A percentile compares a stretch with the other conserved stretches of the same genome.
phyloP scores from a whole-genome alignment of 768 basidiomycete species.

The Lactifluus piperatus region DNA sequence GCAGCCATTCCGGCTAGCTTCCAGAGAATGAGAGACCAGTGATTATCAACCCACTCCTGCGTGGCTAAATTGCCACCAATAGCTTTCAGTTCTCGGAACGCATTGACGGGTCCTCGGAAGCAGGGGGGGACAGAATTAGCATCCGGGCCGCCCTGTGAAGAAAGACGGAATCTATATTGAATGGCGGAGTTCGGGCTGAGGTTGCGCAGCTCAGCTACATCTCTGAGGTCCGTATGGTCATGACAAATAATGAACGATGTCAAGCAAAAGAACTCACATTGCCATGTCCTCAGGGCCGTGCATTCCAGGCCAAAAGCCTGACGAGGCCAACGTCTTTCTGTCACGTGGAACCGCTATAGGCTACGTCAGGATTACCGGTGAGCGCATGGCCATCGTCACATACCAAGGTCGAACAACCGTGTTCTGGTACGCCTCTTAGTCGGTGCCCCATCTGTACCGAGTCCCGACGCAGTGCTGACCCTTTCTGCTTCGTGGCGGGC shows the following conservation, averaged over 20 bases:
- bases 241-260: background rate
- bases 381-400: background rate
- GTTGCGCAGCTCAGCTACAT: slow-evolving; percentile 9
- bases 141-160: background rate
- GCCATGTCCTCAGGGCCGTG: slow-evolving; percentile 36
- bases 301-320: slow-evolving; percentile 42
- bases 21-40: slow-evolving; percentile 89
- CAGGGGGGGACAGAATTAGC: background rate
- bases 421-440: background rate
- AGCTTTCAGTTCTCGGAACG: slow-evolving; percentile 43
- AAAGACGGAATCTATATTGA: background rate
- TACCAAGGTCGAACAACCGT: slow-evolving; percentile 16
- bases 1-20: slow-evolving; percentile 82
- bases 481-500: background rate
- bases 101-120: slow-evolving; percentile 35
- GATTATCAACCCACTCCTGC: slow-evolving; percentile 82
- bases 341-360: slow-evolving; percentile 18
- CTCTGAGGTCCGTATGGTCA: slow-evolving; percentile 1
- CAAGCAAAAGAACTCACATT: slow-evolving; percentile 32
- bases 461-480: background rate
- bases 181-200: slow-evolving; percentile 12
- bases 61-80: slow-evolving; percentile 62
- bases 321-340: slow-evolving; percentile 40
- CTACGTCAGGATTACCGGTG: background rate
- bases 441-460: background rate